A percentile compares a stretch with the other conserved stretches of the same genome.
Evolutionary conservation across 495 filamentous ascomycete genomes (phyloP).

Genomic region (Neurospora sp.): DNA sequence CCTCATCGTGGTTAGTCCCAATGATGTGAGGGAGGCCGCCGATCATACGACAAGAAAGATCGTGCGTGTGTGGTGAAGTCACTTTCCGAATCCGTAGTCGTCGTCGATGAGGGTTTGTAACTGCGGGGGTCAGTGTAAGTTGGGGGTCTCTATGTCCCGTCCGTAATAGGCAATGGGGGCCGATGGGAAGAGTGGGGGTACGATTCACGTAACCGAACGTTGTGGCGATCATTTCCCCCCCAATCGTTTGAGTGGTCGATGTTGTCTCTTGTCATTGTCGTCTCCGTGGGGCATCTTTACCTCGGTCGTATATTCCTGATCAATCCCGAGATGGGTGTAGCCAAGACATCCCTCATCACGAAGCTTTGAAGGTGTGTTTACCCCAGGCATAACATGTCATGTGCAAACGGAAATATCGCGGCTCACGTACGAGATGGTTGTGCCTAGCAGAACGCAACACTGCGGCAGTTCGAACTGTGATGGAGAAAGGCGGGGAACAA

Average conservation of each 20-base stretch:
- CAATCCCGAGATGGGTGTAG: background rate
- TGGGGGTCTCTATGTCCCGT: background rate
- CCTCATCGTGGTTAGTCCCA: background rate
- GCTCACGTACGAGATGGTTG: background rate
- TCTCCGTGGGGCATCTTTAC: background rate
- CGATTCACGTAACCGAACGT: background rate
- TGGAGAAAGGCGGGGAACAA: background rate
- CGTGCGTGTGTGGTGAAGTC: background rate
- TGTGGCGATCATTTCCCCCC: background rate
- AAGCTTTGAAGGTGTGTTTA: background rate
- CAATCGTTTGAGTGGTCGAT: background rate
- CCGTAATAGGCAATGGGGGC: background rate
- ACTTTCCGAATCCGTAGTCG: background rate
- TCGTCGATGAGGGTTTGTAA: background rate
- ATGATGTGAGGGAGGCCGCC: background rate
- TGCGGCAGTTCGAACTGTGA: background rate
- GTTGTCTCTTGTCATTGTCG: background rate
- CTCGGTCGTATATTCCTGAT: background rate
- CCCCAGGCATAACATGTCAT: background rate
- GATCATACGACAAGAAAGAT: background rate
- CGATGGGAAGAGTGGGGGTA: background rate
- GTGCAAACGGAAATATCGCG: background rate
- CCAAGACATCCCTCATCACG: background rate
- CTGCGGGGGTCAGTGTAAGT: background rate
- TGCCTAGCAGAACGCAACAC: background rate